phyloP scores from a whole-genome alignment of 2,329 filamentous ascomycete species.

The Trichophyton benhamiae region DNA sequence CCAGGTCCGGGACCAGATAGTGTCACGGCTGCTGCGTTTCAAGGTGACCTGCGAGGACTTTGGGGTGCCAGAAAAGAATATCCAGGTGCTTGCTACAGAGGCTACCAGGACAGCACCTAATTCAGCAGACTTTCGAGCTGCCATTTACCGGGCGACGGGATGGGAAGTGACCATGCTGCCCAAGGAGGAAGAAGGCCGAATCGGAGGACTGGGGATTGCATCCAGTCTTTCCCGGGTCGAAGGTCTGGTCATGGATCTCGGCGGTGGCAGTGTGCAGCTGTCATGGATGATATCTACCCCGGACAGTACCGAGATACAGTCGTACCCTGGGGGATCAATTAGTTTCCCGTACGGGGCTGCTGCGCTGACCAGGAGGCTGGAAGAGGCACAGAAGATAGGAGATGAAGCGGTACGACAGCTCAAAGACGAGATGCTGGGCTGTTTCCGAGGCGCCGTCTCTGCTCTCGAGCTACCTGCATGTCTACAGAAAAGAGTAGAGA shows the following conservation, averaged over 20 bases:
- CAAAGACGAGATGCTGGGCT: constrained; percentile 42
- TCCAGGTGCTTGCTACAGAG: constrained; percentile 74
- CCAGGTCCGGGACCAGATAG: constrained; percentile 52
- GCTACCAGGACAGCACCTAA: constrained; percentile 75
- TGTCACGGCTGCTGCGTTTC: constrained; percentile 57
- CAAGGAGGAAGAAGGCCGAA: constrained; percentile 68
- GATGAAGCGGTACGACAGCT: constrained; percentile 38
- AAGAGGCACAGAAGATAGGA: constrained; percentile 33
- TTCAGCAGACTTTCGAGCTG: constrained; percentile 51
- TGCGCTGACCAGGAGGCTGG: constrained; percentile 47
- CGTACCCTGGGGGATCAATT: constrained; percentile 45
- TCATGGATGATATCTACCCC: constrained; percentile 48
- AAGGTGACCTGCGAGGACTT: constrained; percentile 57
- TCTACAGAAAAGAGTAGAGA: constrained; percentile 33
- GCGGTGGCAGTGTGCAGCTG: constrained; percentile 61
- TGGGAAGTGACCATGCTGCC: constrained; percentile 60
- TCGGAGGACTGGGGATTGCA: constrained; percentile 72
- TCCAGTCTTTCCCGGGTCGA: constrained; percentile 59
- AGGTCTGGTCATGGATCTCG: constrained; percentile 76
- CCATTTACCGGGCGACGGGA: constrained; percentile 52
- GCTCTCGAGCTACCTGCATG: constrained; percentile 45
- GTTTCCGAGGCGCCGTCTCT: constrained; percentile 50
- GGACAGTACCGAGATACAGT: constrained; percentile 36
- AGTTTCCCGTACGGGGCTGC: constrained; percentile 61
- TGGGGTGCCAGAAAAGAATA: constrained; percentile 49